Evolutionary conservation across 2,329 filamentous ascomycete species (phyloP).

Genomic region (Fusarium tricinctum): DNA sequence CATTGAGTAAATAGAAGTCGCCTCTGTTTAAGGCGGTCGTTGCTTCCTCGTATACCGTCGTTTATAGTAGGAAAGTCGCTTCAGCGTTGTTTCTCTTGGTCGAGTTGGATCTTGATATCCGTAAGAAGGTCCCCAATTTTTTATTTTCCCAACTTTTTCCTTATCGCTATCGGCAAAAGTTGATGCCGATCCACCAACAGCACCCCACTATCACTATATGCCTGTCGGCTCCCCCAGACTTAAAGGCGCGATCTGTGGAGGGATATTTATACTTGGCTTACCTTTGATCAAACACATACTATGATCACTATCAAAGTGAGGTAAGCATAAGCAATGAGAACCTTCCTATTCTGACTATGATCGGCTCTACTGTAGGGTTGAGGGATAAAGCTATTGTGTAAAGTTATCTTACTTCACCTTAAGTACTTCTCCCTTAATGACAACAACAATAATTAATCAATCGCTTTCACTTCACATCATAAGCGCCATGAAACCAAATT

Average conservation of each 20-base stretch:
- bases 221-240: too few species aligned
- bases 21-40: slow-evolving; percentile 21
- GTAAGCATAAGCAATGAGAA: background rate
- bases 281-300: background rate
- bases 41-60: slow-evolving; percentile 2
- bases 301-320: slow-evolving; percentile 1
- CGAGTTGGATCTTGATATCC: slow-evolving; percentile 25
- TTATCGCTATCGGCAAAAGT: slow-evolving; percentile 44
- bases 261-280: slow-evolving; percentile 14
- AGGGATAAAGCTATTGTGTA: background rate
- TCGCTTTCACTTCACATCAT: background rate
- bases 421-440: background rate
- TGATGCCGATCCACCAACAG: slow-evolving; percentile 43
- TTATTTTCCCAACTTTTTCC: slow-evolving; percentile 36
- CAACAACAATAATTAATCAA: background rate
- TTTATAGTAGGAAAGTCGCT: slow-evolving; percentile 6
- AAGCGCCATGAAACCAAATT: background rate
- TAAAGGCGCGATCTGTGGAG: background rate
- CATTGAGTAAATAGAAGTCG: slow-evolving; percentile 47
- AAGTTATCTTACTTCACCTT: background rate
- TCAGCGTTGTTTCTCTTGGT: slow-evolving; percentile 24
- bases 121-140: slow-evolving; percentile 38
- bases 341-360: background rate
- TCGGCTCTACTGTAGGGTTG: background rate
- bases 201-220: slow-evolving; percentile 14